Conservation (phyloP, 805 yeast species). For the Starmerella riodocensis region DNA sequence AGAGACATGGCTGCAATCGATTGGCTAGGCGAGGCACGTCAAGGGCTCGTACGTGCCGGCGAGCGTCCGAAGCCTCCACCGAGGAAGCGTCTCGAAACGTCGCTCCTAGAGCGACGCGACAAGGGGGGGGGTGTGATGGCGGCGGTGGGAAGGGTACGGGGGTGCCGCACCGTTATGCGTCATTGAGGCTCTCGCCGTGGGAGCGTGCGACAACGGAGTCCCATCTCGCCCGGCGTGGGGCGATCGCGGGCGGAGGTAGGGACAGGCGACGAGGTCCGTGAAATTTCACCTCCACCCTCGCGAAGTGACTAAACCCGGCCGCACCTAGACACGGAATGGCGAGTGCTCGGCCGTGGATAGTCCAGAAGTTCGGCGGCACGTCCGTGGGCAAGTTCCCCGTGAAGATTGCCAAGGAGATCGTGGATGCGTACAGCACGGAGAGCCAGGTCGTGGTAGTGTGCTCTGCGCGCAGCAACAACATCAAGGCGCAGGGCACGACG, state of each 20-base stretch:
- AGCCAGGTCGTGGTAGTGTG: slow-evolving; percentile 84
- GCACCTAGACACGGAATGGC: neutral
- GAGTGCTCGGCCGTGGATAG: slow-evolving; percentile 40
- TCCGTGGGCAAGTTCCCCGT: slow-evolving; percentile 89
- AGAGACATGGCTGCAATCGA: no score
- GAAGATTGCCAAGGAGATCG: slow-evolving; percentile 72
- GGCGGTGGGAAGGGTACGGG: no score
- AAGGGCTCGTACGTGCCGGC: no score
- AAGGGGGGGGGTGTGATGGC: no score
- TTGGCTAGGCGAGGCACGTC: no score
- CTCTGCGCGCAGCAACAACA: slow-evolving; percentile 81
- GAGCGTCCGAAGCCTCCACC: no score
- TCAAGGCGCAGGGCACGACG: slow-evolving; percentile 92
- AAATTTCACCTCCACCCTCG: neutral
- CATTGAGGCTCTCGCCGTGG: no score
- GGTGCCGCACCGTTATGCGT: no score
- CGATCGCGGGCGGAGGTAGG: neutral
- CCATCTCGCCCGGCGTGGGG: neutral
- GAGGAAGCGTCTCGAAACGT: no score
- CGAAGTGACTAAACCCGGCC: slow-evolving; percentile 5
- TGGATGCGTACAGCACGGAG: slow-evolving; percentile 40
- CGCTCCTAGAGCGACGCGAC: no score
- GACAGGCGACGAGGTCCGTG: no score
- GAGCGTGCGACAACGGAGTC: no score
- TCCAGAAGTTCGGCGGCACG: slow-evolving; percentile 96